Conservation (phyloP, 2,329 filamentous ascomycete species). For the Metarhizium anisopliae region DNA sequence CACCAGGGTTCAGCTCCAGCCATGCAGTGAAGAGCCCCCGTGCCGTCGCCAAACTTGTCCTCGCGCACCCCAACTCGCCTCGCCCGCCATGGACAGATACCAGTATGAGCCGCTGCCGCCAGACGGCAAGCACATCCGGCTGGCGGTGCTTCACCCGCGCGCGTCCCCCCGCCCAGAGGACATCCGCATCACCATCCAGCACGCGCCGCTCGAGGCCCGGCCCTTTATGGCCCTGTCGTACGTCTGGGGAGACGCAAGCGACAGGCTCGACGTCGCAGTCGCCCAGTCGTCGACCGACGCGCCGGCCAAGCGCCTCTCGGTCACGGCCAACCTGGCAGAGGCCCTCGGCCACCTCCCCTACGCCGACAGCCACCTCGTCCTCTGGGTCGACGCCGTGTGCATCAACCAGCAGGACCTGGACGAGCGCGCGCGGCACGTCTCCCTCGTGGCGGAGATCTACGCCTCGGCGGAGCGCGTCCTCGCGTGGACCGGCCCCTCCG, state of each 20-base stretch:
- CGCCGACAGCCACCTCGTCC: neutral
- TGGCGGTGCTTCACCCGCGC: neutral
- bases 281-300: neutral
- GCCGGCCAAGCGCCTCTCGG: neutral
- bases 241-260: slow-evolving; percentile 1
- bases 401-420: slow-evolving; percentile 2
- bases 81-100: neutral
- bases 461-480: slow-evolving; percentile 5
- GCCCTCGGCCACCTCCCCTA: neutral
- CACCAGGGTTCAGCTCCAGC: too few species aligned
- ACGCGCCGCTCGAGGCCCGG: neutral
- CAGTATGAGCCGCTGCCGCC: neutral
- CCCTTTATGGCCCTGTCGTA: slow-evolving; percentile 3
- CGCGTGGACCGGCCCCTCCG: slow-evolving; percentile 2
- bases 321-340: slow-evolving; percentile 4
- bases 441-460: slow-evolving; percentile 7
- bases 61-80: too few species aligned
- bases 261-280: neutral
- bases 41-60: too few species aligned
- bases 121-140: neutral
- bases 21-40: too few species aligned
- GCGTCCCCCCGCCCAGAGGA: neutral
- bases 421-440: slow-evolving; percentile 3
- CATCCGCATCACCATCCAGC: neutral
- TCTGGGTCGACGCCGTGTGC: slow-evolving; percentile 8